A percentile compares a stretch with the other conserved stretches of the same genome.
phyloP scores from a whole-genome alignment of 2,329 filamentous ascomycete genomes.

The Neoarthrinium moseri region DNA sequence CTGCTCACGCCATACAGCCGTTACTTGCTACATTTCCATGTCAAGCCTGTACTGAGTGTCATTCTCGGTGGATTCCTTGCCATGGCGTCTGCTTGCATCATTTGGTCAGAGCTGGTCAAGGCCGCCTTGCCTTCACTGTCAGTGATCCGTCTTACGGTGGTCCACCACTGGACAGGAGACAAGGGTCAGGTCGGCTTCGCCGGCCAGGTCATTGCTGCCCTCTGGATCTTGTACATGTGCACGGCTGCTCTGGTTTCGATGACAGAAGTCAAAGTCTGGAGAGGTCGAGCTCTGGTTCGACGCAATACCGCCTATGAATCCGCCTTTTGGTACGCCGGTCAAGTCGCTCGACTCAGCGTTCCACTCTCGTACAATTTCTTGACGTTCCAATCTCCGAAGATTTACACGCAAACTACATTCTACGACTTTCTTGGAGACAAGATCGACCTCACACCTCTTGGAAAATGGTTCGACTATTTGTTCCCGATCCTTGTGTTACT shows the following conservation, averaged over 20 bases:
- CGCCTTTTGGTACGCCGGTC: slow-evolving; percentile 92
- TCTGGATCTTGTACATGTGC: slow-evolving; percentile 97
- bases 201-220: slow-evolving; percentile 78
- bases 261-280: slow-evolving; percentile 95
- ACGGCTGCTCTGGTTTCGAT: slow-evolving; percentile 83
- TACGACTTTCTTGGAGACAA: slow-evolving; percentile 81
- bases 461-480: slow-evolving; percentile 80
- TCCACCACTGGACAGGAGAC: slow-evolving; percentile 72
- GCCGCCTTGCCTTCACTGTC: slow-evolving; percentile 76
- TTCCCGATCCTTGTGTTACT: slow-evolving; percentile 88
- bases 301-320: slow-evolving; percentile 91
- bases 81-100: slow-evolving; percentile 74
- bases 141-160: slow-evolving; percentile 62
- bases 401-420: slow-evolving; percentile 79
- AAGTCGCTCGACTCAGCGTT: slow-evolving; percentile 89
- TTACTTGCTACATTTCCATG: slow-evolving; percentile 72
- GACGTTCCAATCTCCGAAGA: slow-evolving; percentile 73
- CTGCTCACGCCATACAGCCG: slow-evolving; percentile 79
- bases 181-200: slow-evolving; percentile 79
- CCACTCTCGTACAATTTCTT: slow-evolving; percentile 96
- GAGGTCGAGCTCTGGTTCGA: slow-evolving; percentile 83
- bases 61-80: slow-evolving; percentile 66
- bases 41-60: slow-evolving; percentile 69
- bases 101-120: slow-evolving; percentile 94
- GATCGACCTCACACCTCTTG: slow-evolving; percentile 80